phyloP scores from a whole-genome alignment of 768 basidiomycete species.

The Trichaptum fuscoviolaceum region DNA sequence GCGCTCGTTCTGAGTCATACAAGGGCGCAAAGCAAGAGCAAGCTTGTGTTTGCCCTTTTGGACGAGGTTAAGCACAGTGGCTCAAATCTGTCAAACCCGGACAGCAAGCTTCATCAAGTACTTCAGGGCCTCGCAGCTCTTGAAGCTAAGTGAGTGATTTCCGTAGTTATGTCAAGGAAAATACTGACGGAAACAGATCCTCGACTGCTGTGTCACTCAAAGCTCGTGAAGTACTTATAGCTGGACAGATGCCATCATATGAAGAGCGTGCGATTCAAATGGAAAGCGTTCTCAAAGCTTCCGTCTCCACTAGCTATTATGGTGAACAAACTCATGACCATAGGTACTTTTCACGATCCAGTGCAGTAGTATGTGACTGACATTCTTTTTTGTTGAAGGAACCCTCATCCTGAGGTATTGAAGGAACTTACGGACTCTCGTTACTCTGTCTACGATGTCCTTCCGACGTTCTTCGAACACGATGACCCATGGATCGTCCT shows the following conservation, averaged over 20 bases:
- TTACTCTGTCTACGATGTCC: conserved; percentile 95
- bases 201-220: conserved; percentile 91
- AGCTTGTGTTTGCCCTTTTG: conserved; percentile 78
- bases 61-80: conserved; percentile 85
- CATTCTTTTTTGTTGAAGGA: conserved; percentile 34
- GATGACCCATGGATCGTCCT: conserved; percentile 78
- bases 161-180: conserved; percentile 5
- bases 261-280: conserved; percentile 93
- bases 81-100: conserved; percentile 68
- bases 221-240: conserved; percentile 94
- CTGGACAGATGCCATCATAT: conserved; percentile 94
- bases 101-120: conserved; percentile 69
- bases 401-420: conserved; percentile 80
- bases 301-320: conserved; percentile 83
- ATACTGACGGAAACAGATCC: conserved; percentile 42
- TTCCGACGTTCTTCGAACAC: conserved; percentile 93
- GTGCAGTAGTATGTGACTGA: conserved; percentile 11
- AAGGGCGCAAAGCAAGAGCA: conserved; percentile 90
- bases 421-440: conserved; percentile 93
- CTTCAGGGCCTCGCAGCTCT: conserved; percentile 78
- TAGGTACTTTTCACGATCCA: conserved; percentile 36
- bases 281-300: conserved; percentile 86
- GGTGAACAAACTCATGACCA: conserved; percentile 70
- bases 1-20: conserved; percentile 89
- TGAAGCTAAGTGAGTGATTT: conserved; percentile 70